Base-by-base conservation (phyloP, 441 rosid genomes). In the Codiaeum variegatum region DNA sequence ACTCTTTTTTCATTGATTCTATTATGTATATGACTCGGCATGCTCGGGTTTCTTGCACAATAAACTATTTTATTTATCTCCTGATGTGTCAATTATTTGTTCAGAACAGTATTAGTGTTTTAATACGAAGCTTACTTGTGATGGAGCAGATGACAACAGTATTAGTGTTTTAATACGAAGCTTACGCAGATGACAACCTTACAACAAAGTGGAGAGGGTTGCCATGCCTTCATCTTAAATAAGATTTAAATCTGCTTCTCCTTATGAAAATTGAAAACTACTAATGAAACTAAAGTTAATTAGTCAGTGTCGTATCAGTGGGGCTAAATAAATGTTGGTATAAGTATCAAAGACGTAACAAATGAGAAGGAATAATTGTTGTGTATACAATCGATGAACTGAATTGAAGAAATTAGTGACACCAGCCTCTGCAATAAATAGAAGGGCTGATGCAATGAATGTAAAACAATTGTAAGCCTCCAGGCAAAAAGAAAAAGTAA, bases 391-490 rank as follows among this genome's bases (percentile, higher is more conserved):
- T 6, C n/a, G 15, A 23, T n/a, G 18, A 26, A 21, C 31, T 47
- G 28, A 52, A 61, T 31, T 68, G 62, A 52, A 58, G 18, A 56
- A 71, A 59, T 42, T 66, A 59, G 28, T 40, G 19, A 8, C 26
- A 54, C 24, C 23, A 51, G 36, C 38, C 38, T 49, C 67, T 28
- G 31, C 24, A 49, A 46, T 8, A 31, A 49, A 46, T 8, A 31
- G 34, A 12, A 16, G 23, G 67, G 44, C 61, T 61, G 26, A 61
- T 71, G 74, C 58, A 51, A 69, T 62, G 73, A 69, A 63, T 40
- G 46, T 42, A 69, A 69, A 23, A 40, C 40, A n/a, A n/a, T n/a
- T n/a, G n/a, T n/a, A n/a, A n/a, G n/a, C n/a, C n/a, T n/a, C n/a
- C n/a, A n/a, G n/a, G n/a, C n/a, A n/a, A n/a, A n/a, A n/a, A n/a